A percentile compares a stretch with the other conserved stretches of the same genome.
Evolutionary conservation across 2,329 filamentous ascomycete genomes (phyloP).

Genomic region (Stagonosporopsis rhizophila): DNA sequence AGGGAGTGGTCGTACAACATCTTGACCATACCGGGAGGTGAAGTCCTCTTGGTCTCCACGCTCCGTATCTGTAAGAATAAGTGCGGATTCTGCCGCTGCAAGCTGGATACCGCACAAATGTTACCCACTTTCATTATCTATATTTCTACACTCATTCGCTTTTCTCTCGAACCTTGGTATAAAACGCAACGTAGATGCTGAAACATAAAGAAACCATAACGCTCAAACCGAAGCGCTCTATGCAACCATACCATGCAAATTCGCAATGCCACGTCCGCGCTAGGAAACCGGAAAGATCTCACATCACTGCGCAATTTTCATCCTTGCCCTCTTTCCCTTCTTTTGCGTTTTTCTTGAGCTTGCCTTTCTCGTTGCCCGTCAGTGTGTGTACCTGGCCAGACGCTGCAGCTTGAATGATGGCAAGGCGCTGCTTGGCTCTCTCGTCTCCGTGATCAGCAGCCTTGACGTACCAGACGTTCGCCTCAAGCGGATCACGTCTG

Average conservation of each 20-base stretch:
- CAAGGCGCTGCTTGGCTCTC: slow-evolving; percentile 83
- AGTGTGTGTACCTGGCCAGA: slow-evolving; percentile 55
- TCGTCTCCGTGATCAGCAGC: slow-evolving; percentile 92
- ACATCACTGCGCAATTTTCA: slow-evolving; percentile 51
- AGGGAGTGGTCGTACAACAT: too few species aligned
- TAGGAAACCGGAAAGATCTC: neutral
- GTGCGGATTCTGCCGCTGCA: too few species aligned
- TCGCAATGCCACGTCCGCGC: slow-evolving; percentile 13
- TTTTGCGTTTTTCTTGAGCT: slow-evolving; percentile 40
- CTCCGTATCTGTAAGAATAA: neutral
- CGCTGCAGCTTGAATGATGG: slow-evolving; percentile 85
- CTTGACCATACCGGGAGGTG: neutral
- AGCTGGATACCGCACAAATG: neutral
- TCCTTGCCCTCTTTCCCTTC: slow-evolving; percentile 40
- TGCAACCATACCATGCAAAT: slow-evolving; percentile 29
- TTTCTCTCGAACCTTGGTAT: slow-evolving; percentile 18
- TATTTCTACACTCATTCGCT: slow-evolving; percentile 9
- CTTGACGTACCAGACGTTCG: slow-evolving; percentile 98
- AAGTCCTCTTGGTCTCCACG: neutral
- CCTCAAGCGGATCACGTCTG: slow-evolving; percentile 90
- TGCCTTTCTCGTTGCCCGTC: slow-evolving; percentile 32
- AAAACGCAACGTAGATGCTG: slow-evolving; percentile 18
- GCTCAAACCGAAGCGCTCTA: slow-evolving; percentile 25
- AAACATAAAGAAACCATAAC: slow-evolving; percentile 20
- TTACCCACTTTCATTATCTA: slow-evolving; percentile 11